A percentile compares a stretch with the other conserved stretches of the same genome.
Conservation (phyloP, 1,284 basidiomycete species). For the Stereum hirsutum region DNA sequence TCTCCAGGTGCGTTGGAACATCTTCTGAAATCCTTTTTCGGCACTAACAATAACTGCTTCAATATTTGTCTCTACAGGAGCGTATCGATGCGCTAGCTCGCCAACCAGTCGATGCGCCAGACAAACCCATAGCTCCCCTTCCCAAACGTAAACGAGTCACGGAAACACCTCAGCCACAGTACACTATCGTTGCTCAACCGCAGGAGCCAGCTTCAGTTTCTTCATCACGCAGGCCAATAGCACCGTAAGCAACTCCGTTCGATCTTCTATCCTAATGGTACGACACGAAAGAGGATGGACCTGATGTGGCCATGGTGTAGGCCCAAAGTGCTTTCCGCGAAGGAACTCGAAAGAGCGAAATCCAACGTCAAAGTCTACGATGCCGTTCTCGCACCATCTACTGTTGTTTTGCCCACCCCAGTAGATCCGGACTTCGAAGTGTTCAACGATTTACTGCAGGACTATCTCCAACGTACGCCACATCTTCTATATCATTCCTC, state of each 20-base stretch:
- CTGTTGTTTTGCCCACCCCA: slow-evolving; percentile 13
- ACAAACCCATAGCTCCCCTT: neutral
- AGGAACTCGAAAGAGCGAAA: slow-evolving; percentile 24
- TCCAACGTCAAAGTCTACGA: slow-evolving; percentile 59
- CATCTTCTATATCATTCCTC: neutral
- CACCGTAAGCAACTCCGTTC: slow-evolving; percentile 17
- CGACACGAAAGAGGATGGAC: no score
- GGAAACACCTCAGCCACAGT: slow-evolving; percentile 12
- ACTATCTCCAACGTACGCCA: slow-evolving; percentile 55
- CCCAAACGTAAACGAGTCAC: slow-evolving; percentile 1
- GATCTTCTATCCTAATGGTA: no score
- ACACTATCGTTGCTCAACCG: slow-evolving; percentile 22
- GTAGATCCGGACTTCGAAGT: slow-evolving; percentile 61
- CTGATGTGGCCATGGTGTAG: no score
- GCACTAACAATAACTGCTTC: no score
- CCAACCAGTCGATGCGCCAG: slow-evolving; percentile 5
- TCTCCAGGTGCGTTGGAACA: slow-evolving; percentile 34
- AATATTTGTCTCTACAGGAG: slow-evolving; percentile 8
- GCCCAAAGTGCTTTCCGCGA: slow-evolving; percentile 47
- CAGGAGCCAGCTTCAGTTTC: slow-evolving; percentile 7
- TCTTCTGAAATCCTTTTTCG: neutral
- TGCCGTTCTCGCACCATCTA: slow-evolving; percentile 32
- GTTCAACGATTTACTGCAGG: slow-evolving; percentile 60
- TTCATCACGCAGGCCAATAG: slow-evolving; percentile 10
- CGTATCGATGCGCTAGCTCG: slow-evolving; percentile 16